Base-by-base conservation (phyloP, 2,329 filamentous ascomycete species). In the Catunica adiposa region DNA sequence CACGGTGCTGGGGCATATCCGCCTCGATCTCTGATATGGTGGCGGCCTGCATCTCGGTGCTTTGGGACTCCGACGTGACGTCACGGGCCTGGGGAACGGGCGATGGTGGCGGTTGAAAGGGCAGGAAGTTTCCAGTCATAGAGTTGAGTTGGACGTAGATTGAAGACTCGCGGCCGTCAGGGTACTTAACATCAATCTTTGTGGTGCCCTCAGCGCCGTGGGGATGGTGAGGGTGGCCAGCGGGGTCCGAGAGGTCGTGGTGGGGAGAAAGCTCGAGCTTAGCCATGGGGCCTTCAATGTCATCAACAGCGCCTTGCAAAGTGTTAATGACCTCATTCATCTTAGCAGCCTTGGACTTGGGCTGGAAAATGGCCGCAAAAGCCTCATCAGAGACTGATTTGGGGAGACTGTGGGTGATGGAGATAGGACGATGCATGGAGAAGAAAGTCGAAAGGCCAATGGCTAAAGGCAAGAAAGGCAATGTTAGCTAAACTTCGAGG, bases 361-460 rank as follows among this genome's bases (percentile, higher is more conserved):
- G 66, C 47, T 82, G 74, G 68, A 97, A 97, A 64, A 98, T 89
- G 64, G 84, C 77, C 60, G 86, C 83, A 68, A 97, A 96, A 52
- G 83, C 77, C 65, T 86, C 83, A 60, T 84, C 75, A 54, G 78
- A 81, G 48, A 89, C 77, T 20, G 77, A 73, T 62, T 79, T 81
- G 56, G 85, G 92, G 65, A 95, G 83, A 62, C 84, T 83, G 63
- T 83, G 82, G 52, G 83, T 89, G 61, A 96, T 80, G 56, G 88
- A 94, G 64, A 98, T 90, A 48, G 92, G 92, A 59, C 92, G 83
- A 70, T 98, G 88, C 61, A 94, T 84, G 60, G 89, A 94, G 74
- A 97, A 97, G 76, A 98, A 97, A 59, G 84, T 84, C 6, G 90
- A 92, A 48, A 95, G 75, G 60, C 85, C 83, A 59, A 97, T 77